phyloP scores from a whole-genome alignment of 1,284 basidiomycete genomes.

The Cryptococcus deneoformans region DNA sequence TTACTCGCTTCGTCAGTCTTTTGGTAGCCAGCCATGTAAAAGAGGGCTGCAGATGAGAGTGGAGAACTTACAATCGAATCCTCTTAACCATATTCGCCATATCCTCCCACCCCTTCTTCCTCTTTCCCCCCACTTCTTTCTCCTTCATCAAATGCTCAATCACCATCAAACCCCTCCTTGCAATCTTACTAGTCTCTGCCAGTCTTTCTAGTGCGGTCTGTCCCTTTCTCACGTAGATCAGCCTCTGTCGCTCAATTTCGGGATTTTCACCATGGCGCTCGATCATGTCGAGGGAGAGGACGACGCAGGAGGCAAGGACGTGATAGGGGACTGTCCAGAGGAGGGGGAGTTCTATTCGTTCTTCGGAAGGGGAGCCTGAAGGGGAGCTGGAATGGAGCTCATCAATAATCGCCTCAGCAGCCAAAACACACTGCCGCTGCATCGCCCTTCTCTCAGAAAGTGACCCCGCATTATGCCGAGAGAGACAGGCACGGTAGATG shows the following conservation, averaged over 20 bases:
- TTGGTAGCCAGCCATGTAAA: too few relatives aligned
- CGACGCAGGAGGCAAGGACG: slow-evolving; percentile 18
- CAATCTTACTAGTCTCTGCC: too few relatives aligned
- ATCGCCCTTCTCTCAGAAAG: slow-evolving; percentile 4
- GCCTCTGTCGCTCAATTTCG: not conserved
- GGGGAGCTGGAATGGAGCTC: slow-evolving; percentile 10
- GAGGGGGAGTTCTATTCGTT: not conserved
- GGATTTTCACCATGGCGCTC: not conserved
- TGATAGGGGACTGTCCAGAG: slow-evolving; percentile 30
- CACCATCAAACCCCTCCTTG: too few relatives aligned
- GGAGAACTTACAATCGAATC: too few relatives aligned
- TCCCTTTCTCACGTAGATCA: slow-evolving; percentile 9
- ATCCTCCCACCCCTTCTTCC: slow-evolving; percentile 1
- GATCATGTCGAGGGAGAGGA: slow-evolving; percentile 19
- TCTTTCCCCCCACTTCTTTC: slow-evolving; percentile 9
- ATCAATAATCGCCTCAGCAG: slow-evolving; percentile 13
- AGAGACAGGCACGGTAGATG: too few relatives aligned
- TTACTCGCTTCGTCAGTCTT: too few relatives aligned
- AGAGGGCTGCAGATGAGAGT: too few relatives aligned
- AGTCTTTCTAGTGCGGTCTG: slow-evolving; percentile 6
- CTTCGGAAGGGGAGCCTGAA: not conserved
- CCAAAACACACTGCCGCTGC: slow-evolving; percentile 9
- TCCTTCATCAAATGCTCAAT: not conserved
- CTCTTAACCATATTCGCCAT: slow-evolving; percentile 1
- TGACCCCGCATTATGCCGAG: too few relatives aligned